phyloP scores from a whole-genome alignment of 371 early-diverging fungal species.

The Apophysomyces elegans region DNA sequence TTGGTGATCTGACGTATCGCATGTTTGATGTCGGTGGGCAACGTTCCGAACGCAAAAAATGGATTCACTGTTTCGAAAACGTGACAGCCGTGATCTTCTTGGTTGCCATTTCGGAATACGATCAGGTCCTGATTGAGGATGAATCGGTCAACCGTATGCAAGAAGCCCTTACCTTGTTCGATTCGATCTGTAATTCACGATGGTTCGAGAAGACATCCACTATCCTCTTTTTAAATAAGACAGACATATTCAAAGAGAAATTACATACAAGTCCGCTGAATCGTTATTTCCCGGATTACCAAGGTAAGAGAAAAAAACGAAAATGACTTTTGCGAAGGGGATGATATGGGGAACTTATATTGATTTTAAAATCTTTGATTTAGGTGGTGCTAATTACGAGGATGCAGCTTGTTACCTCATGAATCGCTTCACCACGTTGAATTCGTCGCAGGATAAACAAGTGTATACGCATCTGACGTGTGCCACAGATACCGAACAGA shows the following conservation, averaged over 20 bases:
- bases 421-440: conserved; percentile 47
- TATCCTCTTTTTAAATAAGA: conserved; percentile 85
- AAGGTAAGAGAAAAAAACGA: conserved; percentile 30
- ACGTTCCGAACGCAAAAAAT: conserved; percentile 89
- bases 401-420: conserved; percentile 53
- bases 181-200: conserved; percentile 78
- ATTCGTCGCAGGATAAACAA: conserved; percentile 46
- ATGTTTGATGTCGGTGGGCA: conserved; percentile 97
- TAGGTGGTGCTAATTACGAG: conserved; percentile 65
- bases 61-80: conserved; percentile 94
- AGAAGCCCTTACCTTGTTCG: conserved; percentile 71
- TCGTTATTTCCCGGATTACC: conserved; percentile 77
- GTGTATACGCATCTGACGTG: conserved; percentile 59
- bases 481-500: conserved; percentile 73
- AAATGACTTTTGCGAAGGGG: background rate
- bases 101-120: conserved; percentile 92
- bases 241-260: conserved; percentile 79
- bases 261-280: conserved; percentile 62
- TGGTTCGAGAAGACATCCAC: conserved; percentile 82
- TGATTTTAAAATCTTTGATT: conserved; percentile 24
- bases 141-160: conserved; percentile 95
- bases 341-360: background rate
- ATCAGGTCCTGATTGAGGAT: conserved; percentile 93
- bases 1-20: conserved; percentile 79
- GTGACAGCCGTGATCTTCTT: conserved; percentile 93